These are phyloP conservation scores for Globisporangium megalacanthum DNA, from an alignment of 352 stramenopile genomes.

Conservation along the genomic window DNA sequence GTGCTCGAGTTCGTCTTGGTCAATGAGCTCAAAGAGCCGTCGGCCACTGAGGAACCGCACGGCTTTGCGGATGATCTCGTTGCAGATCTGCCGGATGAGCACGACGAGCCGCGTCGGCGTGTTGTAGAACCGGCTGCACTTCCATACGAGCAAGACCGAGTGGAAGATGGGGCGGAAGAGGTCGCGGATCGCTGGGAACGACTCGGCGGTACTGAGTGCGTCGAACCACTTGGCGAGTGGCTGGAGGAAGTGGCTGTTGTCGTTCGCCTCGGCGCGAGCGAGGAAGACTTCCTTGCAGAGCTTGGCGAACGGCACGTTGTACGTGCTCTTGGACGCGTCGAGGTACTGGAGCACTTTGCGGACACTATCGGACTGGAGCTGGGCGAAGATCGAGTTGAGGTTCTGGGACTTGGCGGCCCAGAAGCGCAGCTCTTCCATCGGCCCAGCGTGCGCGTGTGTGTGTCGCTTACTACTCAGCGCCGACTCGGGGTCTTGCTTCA, in stretches of 20 bases:
- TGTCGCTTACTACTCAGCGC: constrained; percentile 54
- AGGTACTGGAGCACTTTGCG: constrained; percentile 86
- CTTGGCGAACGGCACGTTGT: constrained; percentile 90
- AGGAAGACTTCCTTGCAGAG: constrained; percentile 91
- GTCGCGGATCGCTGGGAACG: constrained; percentile 50
- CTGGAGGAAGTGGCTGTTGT: constrained; percentile 83
- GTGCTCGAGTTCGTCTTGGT: constrained; percentile 62
- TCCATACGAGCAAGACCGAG: constrained; percentile 88
- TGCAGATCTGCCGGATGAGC: constrained; percentile 86
- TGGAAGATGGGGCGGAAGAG: constrained; percentile 87
- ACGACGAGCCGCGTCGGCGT: constrained; percentile 84
- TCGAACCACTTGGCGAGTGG: constrained; percentile 69
- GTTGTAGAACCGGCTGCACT: constrained; percentile 90
- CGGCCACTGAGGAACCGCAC: constrained; percentile 66
- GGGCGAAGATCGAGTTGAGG: constrained; percentile 89
- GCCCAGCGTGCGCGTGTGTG: constrained; percentile 48
- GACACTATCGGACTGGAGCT: constrained; percentile 85
- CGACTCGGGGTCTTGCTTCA: constrained; percentile 86
- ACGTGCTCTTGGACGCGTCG: constrained; percentile 86
- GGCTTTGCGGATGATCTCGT: constrained; percentile 82
- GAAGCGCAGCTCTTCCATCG: constrained; percentile 86
- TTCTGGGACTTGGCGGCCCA: constrained; percentile 82
- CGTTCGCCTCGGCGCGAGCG: constrained; percentile 78
- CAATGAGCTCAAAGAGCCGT: constrained; percentile 77
- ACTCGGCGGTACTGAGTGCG: constrained; percentile 22